phyloP scores from a whole-genome alignment of 2,329 filamentous ascomycete genomes.

The Pleomassaria siparia region DNA sequence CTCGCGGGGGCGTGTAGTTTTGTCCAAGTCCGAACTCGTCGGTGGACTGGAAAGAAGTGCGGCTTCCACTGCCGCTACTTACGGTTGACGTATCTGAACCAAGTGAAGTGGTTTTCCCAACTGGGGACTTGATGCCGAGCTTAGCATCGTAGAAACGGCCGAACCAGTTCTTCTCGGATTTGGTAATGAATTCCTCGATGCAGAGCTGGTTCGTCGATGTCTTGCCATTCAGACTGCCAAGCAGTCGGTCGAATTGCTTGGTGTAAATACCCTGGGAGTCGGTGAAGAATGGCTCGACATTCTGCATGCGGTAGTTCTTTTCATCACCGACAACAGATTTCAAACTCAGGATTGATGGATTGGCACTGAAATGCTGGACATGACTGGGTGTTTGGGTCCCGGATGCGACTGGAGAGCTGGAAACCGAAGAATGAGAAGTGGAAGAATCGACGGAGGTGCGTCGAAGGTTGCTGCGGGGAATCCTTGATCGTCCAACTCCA shows the following conservation, averaged over 20 bases:
- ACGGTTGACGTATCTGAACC: not conserved
- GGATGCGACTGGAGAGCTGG: not conserved
- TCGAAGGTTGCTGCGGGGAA: constrained; percentile 13
- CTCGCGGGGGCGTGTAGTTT: constrained; percentile 22
- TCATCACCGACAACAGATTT: constrained; percentile 62
- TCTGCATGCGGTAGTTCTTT: constrained; percentile 64
- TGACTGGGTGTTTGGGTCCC: not conserved
- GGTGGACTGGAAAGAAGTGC: constrained; percentile 1
- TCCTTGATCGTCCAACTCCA: constrained; percentile 5
- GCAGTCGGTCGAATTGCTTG: constrained; percentile 34
- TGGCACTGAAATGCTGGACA: constrained; percentile 5
- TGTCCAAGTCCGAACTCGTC: constrained; percentile 23
- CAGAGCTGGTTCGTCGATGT: constrained; percentile 62
- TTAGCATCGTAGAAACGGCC: constrained; percentile 20
- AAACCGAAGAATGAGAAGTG: constrained; percentile 6
- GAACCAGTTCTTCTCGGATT: constrained; percentile 70
- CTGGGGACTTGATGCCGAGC: constrained; percentile 15
- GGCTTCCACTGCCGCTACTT: not conserved
- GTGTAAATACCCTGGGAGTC: constrained; percentile 65
- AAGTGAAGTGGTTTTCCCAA: constrained; percentile 5
- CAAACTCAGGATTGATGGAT: constrained; percentile 50
- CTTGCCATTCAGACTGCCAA: constrained; percentile 49
- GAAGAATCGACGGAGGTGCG: constrained; percentile 9
- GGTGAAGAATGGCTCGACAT: constrained; percentile 68
- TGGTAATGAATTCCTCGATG: constrained; percentile 65